These are phyloP conservation scores for Nymphaea colorata DNA, from an alignment of 164 flowering plant species.

Conservation along the genomic window DNA sequence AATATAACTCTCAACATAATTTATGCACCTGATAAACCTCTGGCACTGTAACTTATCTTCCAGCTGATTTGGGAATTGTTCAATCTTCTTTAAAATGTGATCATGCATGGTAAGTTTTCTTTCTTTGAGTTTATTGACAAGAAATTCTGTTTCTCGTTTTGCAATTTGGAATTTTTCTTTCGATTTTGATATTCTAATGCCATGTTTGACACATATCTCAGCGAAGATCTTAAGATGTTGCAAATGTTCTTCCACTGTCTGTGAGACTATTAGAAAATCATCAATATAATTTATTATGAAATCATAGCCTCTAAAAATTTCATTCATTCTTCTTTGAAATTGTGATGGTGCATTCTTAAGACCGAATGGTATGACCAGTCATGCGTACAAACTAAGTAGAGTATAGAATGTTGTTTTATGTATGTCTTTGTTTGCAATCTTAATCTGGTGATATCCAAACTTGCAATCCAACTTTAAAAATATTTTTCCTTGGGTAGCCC, in stretches of 20 bases:
- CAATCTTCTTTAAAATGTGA: neutral
- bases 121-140: neutral
- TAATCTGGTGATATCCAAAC: neutral
- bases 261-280: neutral
- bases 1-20: neutral
- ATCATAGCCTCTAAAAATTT: neutral
- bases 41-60: neutral
- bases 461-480: neutral
- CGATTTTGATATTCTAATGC: neutral
- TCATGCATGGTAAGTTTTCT: neutral
- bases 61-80: neutral
- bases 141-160: neutral
- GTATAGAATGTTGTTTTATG: neutral
- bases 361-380: neutral
- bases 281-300: neutral
- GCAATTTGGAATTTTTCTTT: conserved; percentile 3
- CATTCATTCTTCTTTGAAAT: neutral
- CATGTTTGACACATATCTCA: neutral
- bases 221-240: neutral
- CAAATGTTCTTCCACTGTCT: neutral
- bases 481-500: neutral
- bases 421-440: neutral
- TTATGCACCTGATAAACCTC: neutral
- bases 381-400: neutral
- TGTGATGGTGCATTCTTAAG: neutral